Percentiles rank a stretch among this genome's conserved stretches.
Evolutionary conservation across 1,284 basidiomycete species (phyloP).

Genomic region (Ustanciosporium gigantosporum): DNA sequence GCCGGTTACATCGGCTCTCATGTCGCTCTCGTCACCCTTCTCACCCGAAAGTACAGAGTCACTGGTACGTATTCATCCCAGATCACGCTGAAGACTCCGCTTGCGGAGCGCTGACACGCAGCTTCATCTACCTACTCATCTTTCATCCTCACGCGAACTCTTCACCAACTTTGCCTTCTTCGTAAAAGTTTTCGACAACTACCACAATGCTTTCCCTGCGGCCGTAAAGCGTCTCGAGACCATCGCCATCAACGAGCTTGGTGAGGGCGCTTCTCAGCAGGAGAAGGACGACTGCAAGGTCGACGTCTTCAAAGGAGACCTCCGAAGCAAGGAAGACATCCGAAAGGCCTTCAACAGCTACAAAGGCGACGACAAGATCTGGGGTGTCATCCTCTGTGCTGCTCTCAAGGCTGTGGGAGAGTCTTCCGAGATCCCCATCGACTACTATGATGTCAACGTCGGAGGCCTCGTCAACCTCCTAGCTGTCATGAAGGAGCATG

Average conservation of each 20-base stretch:
- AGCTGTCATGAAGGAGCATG: constrained; percentile 74
- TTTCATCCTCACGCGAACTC: too few species aligned
- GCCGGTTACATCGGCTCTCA: constrained; percentile 74
- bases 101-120: neutral
- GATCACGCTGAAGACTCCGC: too few species aligned
- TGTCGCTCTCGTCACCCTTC: constrained; percentile 80
- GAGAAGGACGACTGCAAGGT: constrained; percentile 76
- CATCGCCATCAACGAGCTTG: constrained; percentile 73
- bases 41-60: constrained; percentile 85
- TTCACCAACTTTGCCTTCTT: too few species aligned
- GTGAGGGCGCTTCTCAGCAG: constrained; percentile 68
- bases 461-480: constrained; percentile 55
- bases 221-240: constrained; percentile 75
- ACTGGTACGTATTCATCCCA: constrained; percentile 49
- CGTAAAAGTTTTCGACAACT: constrained; percentile 61
- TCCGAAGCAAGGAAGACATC: constrained; percentile 49
- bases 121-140: neutral
- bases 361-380: constrained; percentile 66
- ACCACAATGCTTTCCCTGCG: constrained; percentile 82
- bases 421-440: constrained; percentile 88
- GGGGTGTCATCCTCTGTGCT: constrained; percentile 94
- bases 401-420: constrained; percentile 98
- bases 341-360: constrained; percentile 49
- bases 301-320: constrained; percentile 64
- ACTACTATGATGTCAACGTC: constrained; percentile 63